phyloP scores from a whole-genome alignment of 2,329 filamentous ascomycete species.

The Diplodia scrobiculata region DNA sequence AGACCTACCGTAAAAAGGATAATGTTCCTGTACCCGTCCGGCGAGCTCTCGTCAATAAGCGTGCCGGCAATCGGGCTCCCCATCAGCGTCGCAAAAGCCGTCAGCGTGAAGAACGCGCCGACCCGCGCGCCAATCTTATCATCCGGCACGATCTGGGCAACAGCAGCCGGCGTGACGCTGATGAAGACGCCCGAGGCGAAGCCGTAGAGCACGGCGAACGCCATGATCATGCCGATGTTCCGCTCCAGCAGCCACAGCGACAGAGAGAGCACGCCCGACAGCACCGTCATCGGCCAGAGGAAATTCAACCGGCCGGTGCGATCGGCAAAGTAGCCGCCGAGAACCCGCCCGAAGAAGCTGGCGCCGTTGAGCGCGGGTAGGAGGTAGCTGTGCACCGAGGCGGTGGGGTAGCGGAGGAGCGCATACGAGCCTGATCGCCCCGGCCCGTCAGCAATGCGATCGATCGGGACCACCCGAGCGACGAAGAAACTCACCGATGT shows the following conservation, averaged over 20 bases:
- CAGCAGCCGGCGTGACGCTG: constrained; percentile 24
- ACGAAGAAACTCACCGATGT: constrained; percentile 18
- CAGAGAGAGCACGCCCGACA: constrained; percentile 27
- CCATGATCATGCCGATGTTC: constrained; percentile 10
- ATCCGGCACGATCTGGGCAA: constrained; percentile 27
- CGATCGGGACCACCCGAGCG: too few species aligned
- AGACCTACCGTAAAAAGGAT: neutral
- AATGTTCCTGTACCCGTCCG: constrained; percentile 5
- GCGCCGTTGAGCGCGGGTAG: constrained; percentile 28
- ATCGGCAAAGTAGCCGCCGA: constrained; percentile 27
- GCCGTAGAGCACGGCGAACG: constrained; percentile 28
- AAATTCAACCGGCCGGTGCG: constrained; percentile 24
- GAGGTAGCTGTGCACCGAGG: constrained; percentile 22
- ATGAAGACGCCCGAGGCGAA: constrained; percentile 30
- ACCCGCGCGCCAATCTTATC: constrained; percentile 28
- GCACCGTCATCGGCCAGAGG: constrained; percentile 26
- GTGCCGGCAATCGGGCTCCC: constrained; percentile 25
- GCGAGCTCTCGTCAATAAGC: constrained; percentile 15
- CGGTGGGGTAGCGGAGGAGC: constrained; percentile 12
- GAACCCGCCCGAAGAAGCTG: constrained; percentile 27
- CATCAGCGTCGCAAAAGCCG: constrained; percentile 25
- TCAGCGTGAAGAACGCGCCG: constrained; percentile 25
- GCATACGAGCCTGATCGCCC: constrained; percentile 20
- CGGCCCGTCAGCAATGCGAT: neutral
- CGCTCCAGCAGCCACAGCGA: constrained; percentile 26